A percentile compares a stretch with the other conserved stretches of the same genome.
Conservation (phyloP, 2,329 filamentous ascomycete species). For the Pseudocercospora fuligena region DNA sequence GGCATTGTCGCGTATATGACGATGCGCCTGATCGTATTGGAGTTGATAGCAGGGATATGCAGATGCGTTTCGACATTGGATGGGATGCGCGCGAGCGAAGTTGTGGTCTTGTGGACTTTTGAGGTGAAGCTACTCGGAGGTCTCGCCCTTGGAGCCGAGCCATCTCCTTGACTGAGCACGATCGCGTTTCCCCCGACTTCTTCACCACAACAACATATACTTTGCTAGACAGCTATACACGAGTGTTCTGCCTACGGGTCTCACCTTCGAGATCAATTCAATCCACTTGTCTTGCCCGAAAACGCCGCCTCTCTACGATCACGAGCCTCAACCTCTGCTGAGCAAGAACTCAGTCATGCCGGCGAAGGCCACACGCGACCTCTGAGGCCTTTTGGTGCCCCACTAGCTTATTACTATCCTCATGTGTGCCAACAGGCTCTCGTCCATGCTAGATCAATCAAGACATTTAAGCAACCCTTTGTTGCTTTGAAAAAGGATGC, state of each 20-base stretch:
- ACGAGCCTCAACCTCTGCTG: neutral
- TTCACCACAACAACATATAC: neutral
- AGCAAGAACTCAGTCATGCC: no score
- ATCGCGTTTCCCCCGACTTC: neutral
- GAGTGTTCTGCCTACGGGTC: neutral
- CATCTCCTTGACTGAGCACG: neutral
- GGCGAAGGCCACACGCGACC: no score
- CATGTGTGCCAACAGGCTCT: neutral
- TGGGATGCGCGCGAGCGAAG: neutral
- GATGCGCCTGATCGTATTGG: constrained; percentile 18
- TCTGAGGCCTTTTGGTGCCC: neutral
- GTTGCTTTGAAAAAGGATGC: neutral
- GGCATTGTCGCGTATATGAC: constrained; percentile 19
- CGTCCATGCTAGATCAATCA: neutral
- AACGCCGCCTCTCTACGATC: no score
- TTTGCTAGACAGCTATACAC: neutral
- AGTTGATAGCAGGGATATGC: constrained; percentile 27
- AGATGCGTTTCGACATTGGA: constrained; percentile 32
- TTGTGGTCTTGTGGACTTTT: neutral
- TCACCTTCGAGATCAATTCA: neutral
- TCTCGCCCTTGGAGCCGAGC: neutral
- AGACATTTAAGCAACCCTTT: neutral
- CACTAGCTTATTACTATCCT: no score
- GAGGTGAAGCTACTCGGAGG: neutral
- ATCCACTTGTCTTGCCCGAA: no score